Evolutionary conservation across 1,139 yeast genomes (phyloP).

Genomic region (Taiozyma sp.): DNA sequence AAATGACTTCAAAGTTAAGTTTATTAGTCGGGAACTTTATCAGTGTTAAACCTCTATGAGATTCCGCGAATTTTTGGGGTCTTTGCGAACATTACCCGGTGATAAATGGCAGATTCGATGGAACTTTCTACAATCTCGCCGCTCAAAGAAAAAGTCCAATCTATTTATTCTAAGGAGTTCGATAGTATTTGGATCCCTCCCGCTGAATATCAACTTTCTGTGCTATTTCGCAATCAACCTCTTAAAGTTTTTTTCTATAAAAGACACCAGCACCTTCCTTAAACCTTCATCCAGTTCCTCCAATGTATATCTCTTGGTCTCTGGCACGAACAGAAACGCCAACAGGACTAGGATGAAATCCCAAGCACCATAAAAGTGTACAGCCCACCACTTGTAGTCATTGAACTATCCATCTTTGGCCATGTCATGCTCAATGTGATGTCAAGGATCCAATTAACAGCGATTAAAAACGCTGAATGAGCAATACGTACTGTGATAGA

Average conservation of each 20-base stretch:
- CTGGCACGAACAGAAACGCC: conserved; percentile 53
- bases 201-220: too few species aligned
- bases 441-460: conserved; percentile 52
- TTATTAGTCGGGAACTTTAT: too few species aligned
- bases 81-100: too few species aligned
- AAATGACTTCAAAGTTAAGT: too few species aligned
- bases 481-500: conserved; percentile 30
- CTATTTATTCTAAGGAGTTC: too few species aligned
- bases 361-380: conserved; percentile 57
- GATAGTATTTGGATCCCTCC: too few species aligned
- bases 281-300: conserved; percentile 55
- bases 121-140: too few species aligned
- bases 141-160: too few species aligned
- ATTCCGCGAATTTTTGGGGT: too few species aligned
- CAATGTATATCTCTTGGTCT: conserved; percentile 53
- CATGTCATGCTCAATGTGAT: conserved; percentile 51
- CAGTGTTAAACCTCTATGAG: too few species aligned
- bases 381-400: conserved; percentile 48
- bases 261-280: conserved; percentile 24
- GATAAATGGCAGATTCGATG: too few species aligned
- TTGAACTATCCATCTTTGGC: conserved; percentile 44
- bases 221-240: not conserved
- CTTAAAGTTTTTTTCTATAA: not conserved
- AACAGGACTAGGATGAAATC: conserved; percentile 44
- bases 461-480: conserved; percentile 48